Evolutionary conservation across 1,284 basidiomycete species (phyloP), one percentile per base, ranked within the genome.

Genomic region (Fomitopsis betulina): DNA sequence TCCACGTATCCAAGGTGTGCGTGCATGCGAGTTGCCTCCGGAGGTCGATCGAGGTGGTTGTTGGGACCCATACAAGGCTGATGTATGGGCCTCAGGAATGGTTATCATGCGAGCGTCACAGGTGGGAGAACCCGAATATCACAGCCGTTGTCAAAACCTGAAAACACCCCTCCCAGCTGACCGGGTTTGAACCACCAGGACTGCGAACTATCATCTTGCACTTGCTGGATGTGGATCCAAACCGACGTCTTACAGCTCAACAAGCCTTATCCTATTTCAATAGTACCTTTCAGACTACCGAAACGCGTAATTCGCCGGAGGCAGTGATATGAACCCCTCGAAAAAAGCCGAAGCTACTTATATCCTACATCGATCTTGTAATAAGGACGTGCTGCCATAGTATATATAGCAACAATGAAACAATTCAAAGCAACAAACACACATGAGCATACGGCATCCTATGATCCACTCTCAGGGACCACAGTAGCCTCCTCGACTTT

Each of bases 41-140:
- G 88, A 91, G 68, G 79, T 82, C 52, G 85, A 85, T 63, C 68
- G 68, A 21, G 79, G 77, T 27, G 78, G 76, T 49, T 68, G 67
- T 53, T 72, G 74, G 47, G 80, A 88, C 69, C 84, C 86, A 5
- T 90, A 81, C 70, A 88, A 87, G 70, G 74, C 86, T 8, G 87
- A 90, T 64, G 78, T 89, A 2, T 90, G 85, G 83, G 84, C 86
- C 13, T 69, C 89, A 27, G 87, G 76, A 19, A 73, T 87, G 15
- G 73, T 89, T 7, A 81, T 89, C 38, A 68, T 87, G 50, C 79
- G 81, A 40, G 81, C 82, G 49, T 84, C 83, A 72, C 81, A 87
- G 72, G 88, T 87, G 69, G 55, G 76, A 68, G 6, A 15, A 30
- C 3, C 12, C 25, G 8, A 12, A 4, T 30, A 4, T 5, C 17